Evolutionary conservation across 2,329 filamentous ascomycete genomes (phyloP).

Genomic region (Tolypocladium ovalisporum): DNA sequence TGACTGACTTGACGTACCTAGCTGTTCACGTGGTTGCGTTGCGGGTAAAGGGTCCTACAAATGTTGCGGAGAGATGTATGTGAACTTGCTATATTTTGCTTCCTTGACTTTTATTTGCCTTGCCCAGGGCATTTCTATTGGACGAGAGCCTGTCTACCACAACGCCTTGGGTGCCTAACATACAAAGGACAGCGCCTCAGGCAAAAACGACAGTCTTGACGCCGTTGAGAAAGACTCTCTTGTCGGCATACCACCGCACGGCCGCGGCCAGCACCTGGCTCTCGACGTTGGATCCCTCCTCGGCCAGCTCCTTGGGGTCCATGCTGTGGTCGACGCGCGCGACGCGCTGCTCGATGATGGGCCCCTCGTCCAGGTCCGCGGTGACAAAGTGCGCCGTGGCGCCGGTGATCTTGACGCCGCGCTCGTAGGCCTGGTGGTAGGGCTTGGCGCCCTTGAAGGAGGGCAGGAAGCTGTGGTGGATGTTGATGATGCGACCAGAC

Average conservation of each 20-base stretch:
- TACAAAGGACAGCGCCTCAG: neutral
- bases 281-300: constrained; percentile 76
- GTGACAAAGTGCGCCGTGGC: constrained; percentile 82
- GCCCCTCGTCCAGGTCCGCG: constrained; percentile 73
- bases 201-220: constrained; percentile 69
- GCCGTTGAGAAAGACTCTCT: constrained; percentile 66
- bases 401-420: constrained; percentile 81
- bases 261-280: constrained; percentile 72
- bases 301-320: constrained; percentile 64
- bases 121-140: neutral
- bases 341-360: constrained; percentile 80
- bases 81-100: neutral
- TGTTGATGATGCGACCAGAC: constrained; percentile 84
- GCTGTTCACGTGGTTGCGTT: too few relatives aligned
- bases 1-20: too few relatives aligned
- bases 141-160: neutral
- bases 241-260: constrained; percentile 76
- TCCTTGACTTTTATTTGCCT: neutral
- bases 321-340: constrained; percentile 66
- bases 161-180: neutral
- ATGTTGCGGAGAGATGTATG: too few relatives aligned
- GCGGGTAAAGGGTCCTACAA: too few relatives aligned
- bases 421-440: constrained; percentile 79
- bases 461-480: constrained; percentile 79
- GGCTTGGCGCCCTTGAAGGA: constrained; percentile 83